phyloP scores from a whole-genome alignment of 257 asterid species.

The Paraleonurus japonicus region DNA sequence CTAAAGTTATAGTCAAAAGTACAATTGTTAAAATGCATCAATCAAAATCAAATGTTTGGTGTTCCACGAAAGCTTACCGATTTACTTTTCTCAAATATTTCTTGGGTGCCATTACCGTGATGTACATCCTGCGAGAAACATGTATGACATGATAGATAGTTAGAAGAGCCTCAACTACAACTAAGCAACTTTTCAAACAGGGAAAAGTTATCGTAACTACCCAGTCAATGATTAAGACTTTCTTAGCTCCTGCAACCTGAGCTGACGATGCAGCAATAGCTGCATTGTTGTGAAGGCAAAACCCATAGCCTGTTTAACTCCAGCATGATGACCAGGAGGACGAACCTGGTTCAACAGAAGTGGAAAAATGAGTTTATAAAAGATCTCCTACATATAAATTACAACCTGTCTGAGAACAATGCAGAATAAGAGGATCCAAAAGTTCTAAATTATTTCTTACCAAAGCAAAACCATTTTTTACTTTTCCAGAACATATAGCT shows the following conservation, averaged over 20 bases:
- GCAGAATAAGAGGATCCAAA: conserved; percentile 14
- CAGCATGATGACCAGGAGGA: conserved; percentile 99
- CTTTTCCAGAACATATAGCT: conserved; percentile 68
- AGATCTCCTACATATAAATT: conserved; percentile 10
- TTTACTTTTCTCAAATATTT: conserved; percentile 81
- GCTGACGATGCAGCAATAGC: conserved; percentile 97
- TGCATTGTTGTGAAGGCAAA: conserved; percentile 98
- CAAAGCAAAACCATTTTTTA: conserved; percentile 97
- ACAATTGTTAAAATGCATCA: conserved; percentile 7
- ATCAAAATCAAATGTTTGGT: conserved; percentile 12
- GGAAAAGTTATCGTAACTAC: conserved; percentile 39
- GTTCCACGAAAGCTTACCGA: conserved; percentile 53
- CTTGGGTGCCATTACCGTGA: conserved; percentile 99
- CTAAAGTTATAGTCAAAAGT: conserved; percentile 13
- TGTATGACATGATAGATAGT: conserved; percentile 13
- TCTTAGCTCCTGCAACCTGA: conserved; percentile 91
- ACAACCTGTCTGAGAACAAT: conserved; percentile 4
- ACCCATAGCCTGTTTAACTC: conserved; percentile 96
- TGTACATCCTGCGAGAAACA: conserved; percentile 79
- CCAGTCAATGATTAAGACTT: conserved; percentile 92
- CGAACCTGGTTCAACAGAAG: conserved; percentile 67
- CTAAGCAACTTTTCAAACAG: conserved; percentile 12
- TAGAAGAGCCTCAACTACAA: conserved; percentile 21
- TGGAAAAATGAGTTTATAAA: conserved; percentile 22
- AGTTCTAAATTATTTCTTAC: conserved; percentile 42